phyloP scores from a whole-genome alignment of 768 basidiomycete genomes.

The Cystofilobasidium macerans region DNA sequence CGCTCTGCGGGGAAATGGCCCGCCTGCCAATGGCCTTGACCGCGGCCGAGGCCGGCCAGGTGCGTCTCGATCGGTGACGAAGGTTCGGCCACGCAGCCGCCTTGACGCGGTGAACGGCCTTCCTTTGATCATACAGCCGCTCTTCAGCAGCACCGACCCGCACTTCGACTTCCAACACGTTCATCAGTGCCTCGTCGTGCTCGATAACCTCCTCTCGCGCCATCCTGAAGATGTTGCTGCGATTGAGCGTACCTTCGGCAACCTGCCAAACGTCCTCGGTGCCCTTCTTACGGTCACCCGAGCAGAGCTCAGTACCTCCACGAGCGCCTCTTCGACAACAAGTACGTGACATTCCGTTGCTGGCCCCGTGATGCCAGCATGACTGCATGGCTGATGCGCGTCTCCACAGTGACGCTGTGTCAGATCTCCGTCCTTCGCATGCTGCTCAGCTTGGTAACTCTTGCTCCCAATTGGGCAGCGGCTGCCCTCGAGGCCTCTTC shows the following conservation, averaged over 20 bases:
- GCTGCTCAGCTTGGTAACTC: not conserved
- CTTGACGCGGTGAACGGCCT: no score
- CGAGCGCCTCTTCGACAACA: no score
- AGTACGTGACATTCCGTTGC: no score
- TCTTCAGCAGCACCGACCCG: not conserved
- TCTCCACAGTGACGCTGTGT: not conserved
- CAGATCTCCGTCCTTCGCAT: not conserved
- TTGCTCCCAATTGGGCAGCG: not conserved
- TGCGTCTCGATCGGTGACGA: no score
- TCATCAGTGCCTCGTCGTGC: constrained; percentile 12
- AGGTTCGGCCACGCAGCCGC: no score
- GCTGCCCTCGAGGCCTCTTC: not conserved
- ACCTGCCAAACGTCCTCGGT: constrained; percentile 9
- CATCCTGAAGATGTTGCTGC: not conserved
- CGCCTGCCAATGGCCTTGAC: not conserved
- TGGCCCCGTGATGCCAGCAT: no score
- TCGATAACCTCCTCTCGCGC: constrained; percentile 10
- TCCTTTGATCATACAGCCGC: not conserved
- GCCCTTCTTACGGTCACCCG: not conserved
- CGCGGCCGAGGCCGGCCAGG: constrained; percentile 9
- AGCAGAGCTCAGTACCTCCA: no score
- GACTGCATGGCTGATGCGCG: no score
- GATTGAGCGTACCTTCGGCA: not conserved
- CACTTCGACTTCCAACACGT: constrained; percentile 14
- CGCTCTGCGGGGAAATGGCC: constrained; percentile 8